phyloP scores from a whole-genome alignment of 129 eudicot species.

The Chrysanthemum lavandulifolium region DNA sequence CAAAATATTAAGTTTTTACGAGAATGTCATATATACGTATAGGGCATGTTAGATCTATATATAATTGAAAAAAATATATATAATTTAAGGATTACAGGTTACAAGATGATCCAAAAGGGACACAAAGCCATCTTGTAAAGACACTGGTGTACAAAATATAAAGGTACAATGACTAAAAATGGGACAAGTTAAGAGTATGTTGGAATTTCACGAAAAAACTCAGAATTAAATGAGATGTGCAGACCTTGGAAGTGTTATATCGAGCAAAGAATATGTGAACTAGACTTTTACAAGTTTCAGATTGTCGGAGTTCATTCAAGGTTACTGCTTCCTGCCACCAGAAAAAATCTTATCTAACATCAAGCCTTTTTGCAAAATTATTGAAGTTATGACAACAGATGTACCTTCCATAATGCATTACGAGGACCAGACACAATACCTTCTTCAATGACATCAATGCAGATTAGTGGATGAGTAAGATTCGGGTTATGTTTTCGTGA shows the following conservation, averaged over 20 bases:
- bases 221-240: no score
- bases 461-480: constrained; percentile 55
- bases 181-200: no score
- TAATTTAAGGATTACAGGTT: no score
- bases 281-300: constrained; percentile 59
- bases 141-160: no score
- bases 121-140: no score
- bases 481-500: constrained; percentile 47
- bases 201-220: no score
- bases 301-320: constrained; percentile 54
- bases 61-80: no score
- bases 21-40: no score
- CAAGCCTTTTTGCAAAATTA: background rate
- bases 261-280: constrained; percentile 65
- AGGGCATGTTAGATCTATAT: no score
- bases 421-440: constrained; percentile 59
- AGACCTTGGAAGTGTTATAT: constrained; percentile 46
- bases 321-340: constrained; percentile 63
- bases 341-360: background rate
- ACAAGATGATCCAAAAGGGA: no score
- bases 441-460: constrained; percentile 67
- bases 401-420: constrained; percentile 63
- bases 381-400: background rate
- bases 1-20: no score
- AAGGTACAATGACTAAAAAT: no score